Conservation (phyloP, 2,329 filamentous ascomycete species). For the Fusarium chuoi region DNA sequence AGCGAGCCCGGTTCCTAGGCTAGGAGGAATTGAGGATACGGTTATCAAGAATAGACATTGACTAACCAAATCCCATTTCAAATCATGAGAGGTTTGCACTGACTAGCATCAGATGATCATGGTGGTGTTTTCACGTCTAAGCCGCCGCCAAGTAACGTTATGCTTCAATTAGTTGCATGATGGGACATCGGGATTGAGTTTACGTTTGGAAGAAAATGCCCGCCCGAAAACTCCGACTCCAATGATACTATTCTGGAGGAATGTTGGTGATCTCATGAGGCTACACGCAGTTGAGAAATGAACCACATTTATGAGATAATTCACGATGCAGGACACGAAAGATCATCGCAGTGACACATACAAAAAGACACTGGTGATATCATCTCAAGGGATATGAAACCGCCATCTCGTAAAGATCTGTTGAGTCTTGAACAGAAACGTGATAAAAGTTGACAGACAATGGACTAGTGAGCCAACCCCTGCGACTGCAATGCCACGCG, state of each 20-base stretch:
- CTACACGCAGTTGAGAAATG: not conserved
- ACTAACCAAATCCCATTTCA: constrained; percentile 2
- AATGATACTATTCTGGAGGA: not conserved
- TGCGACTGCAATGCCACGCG: constrained; percentile 34
- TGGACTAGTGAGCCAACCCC: constrained; percentile 5
- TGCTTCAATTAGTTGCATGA: constrained; percentile 17
- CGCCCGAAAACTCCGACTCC: not conserved
- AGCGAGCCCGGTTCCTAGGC: not conserved
- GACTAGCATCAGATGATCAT: constrained; percentile 8
- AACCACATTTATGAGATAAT: constrained; percentile 38
- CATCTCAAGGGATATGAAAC: constrained; percentile 32
- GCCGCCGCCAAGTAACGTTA: constrained; percentile 5
- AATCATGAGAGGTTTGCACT: constrained; percentile 6
- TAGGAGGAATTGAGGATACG: not conserved
- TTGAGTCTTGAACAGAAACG: constrained; percentile 12
- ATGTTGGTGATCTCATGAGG: constrained; percentile 7
- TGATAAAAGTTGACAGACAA: constrained; percentile 20
- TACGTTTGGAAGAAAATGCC: not conserved
- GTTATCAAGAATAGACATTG: constrained; percentile 17
- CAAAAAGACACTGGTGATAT: constrained; percentile 28
- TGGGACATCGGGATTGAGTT: not conserved
- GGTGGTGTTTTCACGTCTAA: not conserved
- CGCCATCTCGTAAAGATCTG: constrained; percentile 23
- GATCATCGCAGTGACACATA: constrained; percentile 21
- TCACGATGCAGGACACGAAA: not conserved